Percentiles rank a stretch among this genome's conserved stretches.
These are phyloP conservation scores for Suhomyces maxii DNA, from an alignment of 1,139 yeast species.

Conservation along the genomic window DNA sequence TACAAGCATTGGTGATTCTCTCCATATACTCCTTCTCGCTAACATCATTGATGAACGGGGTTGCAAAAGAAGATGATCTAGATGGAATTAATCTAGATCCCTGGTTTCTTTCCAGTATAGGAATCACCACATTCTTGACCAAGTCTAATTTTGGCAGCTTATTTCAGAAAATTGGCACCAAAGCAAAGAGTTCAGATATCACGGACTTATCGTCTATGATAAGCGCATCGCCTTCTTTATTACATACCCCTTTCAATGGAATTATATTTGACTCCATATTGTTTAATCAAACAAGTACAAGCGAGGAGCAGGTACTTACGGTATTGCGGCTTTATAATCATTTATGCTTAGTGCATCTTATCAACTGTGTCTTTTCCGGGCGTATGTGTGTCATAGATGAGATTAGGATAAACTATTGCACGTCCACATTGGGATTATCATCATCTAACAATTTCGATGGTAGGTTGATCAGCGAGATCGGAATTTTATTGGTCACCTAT, in stretches of 20 bases:
- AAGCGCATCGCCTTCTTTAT: neutral
- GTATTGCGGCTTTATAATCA: constrained; percentile 71
- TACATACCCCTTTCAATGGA: neutral
- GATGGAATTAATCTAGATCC: constrained; percentile 47
- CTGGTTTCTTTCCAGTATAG: constrained; percentile 62
- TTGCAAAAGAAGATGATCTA: neutral
- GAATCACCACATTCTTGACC: constrained; percentile 57
- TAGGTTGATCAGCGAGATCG: constrained; percentile 78
- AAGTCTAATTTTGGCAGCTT: constrained; percentile 37
- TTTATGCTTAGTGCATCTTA: constrained; percentile 66
- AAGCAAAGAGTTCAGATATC: neutral
- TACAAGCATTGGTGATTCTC: constrained; percentile 64
- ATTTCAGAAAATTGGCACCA: constrained; percentile 8
- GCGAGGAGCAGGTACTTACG: constrained; percentile 52
- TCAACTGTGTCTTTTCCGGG: constrained; percentile 69
- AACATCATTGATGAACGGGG: constrained; percentile 36
- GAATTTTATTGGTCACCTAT: constrained; percentile 61
- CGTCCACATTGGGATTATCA: constrained; percentile 59
- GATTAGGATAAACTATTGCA: constrained; percentile 60
- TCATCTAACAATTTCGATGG: constrained; percentile 81
- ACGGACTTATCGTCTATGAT: too few species aligned
- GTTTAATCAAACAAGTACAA: constrained; percentile 32
- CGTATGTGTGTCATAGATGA: constrained; percentile 75
- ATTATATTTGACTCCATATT: constrained; percentile 23
- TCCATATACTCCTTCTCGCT: constrained; percentile 62